Percentiles rank a stretch among this genome's conserved stretches.
Conservation (phyloP, 805 yeast genomes). For the Candida succiphila region DNA sequence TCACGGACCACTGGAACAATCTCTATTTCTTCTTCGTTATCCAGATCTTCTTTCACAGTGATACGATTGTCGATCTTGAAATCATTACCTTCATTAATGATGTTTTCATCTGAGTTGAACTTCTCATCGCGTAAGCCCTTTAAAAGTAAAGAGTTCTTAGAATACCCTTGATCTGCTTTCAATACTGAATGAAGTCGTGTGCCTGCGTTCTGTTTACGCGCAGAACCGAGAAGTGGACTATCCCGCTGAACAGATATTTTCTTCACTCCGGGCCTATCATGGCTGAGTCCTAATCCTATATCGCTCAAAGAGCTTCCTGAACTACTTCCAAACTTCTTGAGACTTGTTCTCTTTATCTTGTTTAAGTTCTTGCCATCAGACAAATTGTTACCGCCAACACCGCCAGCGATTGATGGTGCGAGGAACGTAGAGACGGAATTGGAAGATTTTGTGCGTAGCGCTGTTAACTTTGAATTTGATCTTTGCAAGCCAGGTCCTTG, state of each 20-base stretch:
- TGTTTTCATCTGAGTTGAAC: background rate
- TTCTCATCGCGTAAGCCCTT: background rate
- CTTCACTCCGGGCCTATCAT: constrained; percentile 10
- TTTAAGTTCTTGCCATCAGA: constrained; percentile 5
- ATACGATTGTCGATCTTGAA: constrained; percentile 5
- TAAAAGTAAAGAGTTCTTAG: background rate
- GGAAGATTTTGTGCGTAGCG: background rate
- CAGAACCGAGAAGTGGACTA: constrained; percentile 11
- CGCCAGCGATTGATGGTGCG: background rate
- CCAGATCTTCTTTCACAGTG: constrained; percentile 7
- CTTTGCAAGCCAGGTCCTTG: background rate
- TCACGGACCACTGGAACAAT: constrained; percentile 28
- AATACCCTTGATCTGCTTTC: background rate
- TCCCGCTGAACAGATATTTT: constrained; percentile 24
- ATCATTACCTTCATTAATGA: constrained; percentile 3
- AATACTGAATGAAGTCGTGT: too few species aligned
- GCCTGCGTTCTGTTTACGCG: too few species aligned
- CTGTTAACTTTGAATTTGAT: background rate
- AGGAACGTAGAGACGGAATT: too few species aligned
- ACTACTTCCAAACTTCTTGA: too few species aligned
- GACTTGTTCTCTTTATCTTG: constrained; percentile 13
- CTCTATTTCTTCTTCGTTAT: constrained; percentile 33
- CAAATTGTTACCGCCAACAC: background rate
- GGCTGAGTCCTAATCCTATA: constrained; percentile 1
- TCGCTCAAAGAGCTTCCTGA: constrained; percentile 6